phyloP scores from a whole-genome alignment of 179 eudicot genomes.

The Actinidia arguta region DNA sequence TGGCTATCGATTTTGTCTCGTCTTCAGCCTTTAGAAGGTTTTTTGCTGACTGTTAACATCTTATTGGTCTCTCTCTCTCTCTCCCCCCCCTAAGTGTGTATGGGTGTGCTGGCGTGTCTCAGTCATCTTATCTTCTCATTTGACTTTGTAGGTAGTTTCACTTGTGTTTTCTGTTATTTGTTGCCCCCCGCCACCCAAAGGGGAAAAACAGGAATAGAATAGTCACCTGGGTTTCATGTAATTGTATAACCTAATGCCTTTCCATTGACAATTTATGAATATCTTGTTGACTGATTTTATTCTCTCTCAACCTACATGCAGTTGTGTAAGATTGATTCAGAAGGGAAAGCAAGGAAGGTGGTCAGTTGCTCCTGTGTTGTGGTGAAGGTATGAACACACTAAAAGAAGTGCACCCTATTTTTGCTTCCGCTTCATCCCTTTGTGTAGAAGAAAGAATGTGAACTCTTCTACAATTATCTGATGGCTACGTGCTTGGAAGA shows the following conservation, averaged over 20 bases:
- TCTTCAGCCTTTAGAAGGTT: too few species aligned
- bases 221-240: neutral
- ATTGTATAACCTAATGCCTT: neutral
- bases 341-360: conserved; percentile 57
- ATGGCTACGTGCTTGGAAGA: neutral
- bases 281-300: neutral
- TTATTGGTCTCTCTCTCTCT: too few species aligned
- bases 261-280: neutral
- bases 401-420: neutral
- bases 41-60: too few species aligned
- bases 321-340: conserved; percentile 56
- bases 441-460: neutral
- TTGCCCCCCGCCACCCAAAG: neutral
- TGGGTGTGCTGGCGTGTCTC: neutral
- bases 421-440: neutral
- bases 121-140: neutral
- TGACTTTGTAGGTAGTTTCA: too few species aligned
- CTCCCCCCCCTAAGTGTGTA: neutral
- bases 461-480: neutral
- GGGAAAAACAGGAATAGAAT: neutral
- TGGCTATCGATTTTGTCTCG: neutral
- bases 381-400: conserved; percentile 39
- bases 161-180: neutral
- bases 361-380: conserved; percentile 54
- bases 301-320: conserved; percentile 1